Evolutionary conservation across 2,329 filamentous ascomycete genomes (phyloP), one percentile per base, ranked within the genome.

Genomic region (Hymenoscyphus infarciens): DNA sequence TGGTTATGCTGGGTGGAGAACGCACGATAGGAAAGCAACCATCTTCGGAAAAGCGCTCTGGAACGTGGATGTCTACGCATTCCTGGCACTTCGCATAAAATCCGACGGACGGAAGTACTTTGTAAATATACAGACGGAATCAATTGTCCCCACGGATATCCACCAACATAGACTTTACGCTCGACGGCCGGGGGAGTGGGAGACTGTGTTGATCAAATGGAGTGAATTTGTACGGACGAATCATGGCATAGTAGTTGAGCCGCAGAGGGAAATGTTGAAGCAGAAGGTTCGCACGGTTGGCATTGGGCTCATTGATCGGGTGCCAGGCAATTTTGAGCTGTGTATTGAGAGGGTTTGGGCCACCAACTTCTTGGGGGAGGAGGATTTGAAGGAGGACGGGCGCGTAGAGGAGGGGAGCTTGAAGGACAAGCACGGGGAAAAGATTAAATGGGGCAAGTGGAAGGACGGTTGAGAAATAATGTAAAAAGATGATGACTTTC

Each of bases 151-250:
- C 11, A 94, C 92, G n/a, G 95, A 99, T 75, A 82, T 99, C 66
- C 95, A 98, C 76, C 95, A 99, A 75, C 95, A 99, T 76, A 83
- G 95, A 57, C 78, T 99, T 4, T 96, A 92, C 69, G 83, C 89
- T 8, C 88, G 87, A 72, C 84, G 85, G 8, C 87, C 90, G 0
- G 92, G 92, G 0, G 83, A 93, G 71, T 99, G 95, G 95, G 94
- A 99, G 81, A 97, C 95, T 1, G 84, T 97, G n/a, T 77, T 96
- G 56, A 89, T 99, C 67, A 90, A 89, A 66, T 95, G 93, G 83
- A 89, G 88, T 70, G 92, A 96, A 68, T 98, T 99, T 77, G 94
- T 99, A 63, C 83, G 95, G 66, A 99, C 95, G 15, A 98, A 97
- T 74, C 86, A 96, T 72, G 95, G 95, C 6, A 87, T 91, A 71